These are phyloP conservation scores for Suillus luteus DNA, from an alignment of 768 basidiomycete species.

Conservation along the genomic window DNA sequence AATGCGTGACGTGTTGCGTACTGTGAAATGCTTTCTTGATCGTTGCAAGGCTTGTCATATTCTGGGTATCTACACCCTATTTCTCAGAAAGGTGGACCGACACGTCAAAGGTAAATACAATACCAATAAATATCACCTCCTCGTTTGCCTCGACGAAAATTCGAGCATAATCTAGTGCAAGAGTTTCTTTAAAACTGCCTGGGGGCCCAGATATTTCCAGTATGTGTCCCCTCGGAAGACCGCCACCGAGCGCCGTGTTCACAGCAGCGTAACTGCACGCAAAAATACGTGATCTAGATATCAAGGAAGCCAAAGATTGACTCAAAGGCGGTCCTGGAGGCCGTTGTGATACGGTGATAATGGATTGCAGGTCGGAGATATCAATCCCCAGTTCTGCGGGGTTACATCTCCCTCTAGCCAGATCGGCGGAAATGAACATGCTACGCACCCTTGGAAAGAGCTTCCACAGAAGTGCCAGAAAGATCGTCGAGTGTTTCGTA, in stretches of 20 bases:
- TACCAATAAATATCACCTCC: constrained; percentile 69
- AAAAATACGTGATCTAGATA: constrained; percentile 20
- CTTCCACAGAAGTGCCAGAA: constrained; percentile 41
- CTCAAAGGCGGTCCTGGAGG: constrained; percentile 41
- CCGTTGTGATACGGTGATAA: constrained; percentile 45
- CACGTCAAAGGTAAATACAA: constrained; percentile 13
- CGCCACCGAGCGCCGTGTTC: constrained; percentile 64
- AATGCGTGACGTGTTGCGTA: constrained; percentile 10
- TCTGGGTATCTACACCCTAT: constrained; percentile 46
- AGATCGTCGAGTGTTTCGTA: constrained; percentile 63
- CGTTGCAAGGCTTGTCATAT: constrained; percentile 42
- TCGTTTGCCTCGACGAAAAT: constrained; percentile 49
- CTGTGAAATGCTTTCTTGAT: constrained; percentile 31
- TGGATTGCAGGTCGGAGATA: constrained; percentile 44
- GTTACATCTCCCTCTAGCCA: constrained; percentile 4
- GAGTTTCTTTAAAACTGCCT: constrained; percentile 62
- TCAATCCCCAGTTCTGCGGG: constrained; percentile 53
- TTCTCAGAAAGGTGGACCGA: constrained; percentile 11
- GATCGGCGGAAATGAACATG: neutral
- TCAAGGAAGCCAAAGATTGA: constrained; percentile 56
- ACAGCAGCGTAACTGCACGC: constrained; percentile 44
- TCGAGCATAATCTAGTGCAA: constrained; percentile 52
- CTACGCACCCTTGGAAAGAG: constrained; percentile 52
- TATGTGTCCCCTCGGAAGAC: constrained; percentile 59
- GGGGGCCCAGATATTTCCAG: constrained; percentile 80